These are phyloP conservation scores for Austroboletus novae-zelandiae DNA, from an alignment of 1,284 basidiomycete genomes.

Conservation along the genomic window DNA sequence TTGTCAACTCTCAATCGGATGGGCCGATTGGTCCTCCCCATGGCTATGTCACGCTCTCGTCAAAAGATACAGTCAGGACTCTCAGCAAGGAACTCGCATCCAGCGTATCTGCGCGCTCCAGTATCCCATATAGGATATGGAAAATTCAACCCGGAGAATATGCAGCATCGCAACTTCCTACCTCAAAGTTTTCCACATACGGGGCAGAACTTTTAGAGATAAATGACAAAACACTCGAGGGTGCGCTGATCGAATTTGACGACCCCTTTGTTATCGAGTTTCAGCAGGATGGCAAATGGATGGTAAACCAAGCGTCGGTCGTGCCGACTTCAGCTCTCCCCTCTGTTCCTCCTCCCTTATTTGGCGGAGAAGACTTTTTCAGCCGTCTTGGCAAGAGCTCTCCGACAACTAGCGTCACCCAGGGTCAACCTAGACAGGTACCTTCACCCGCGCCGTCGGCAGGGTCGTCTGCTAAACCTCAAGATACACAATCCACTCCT, in stretches of 20 bases:
- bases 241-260: constrained; percentile 53
- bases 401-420: constrained; percentile 24
- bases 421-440: constrained; percentile 27
- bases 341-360: constrained; percentile 46
- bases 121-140: constrained; percentile 58
- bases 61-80: constrained; percentile 44
- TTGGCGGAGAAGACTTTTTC: constrained; percentile 61
- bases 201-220: constrained; percentile 39
- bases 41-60: constrained; percentile 46
- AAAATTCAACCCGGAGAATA: constrained; percentile 44
- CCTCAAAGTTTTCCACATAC: constrained; percentile 38
- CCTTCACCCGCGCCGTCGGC: constrained; percentile 24
- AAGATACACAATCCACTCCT: constrained; percentile 25
- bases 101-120: constrained; percentile 31
- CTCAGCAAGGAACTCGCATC: constrained; percentile 42
- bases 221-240: constrained; percentile 49
- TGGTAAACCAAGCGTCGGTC: constrained; percentile 33
- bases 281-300: constrained; percentile 51
- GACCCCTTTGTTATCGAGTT: constrained; percentile 71
- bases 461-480: constrained; percentile 24
- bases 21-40: constrained; percentile 26
- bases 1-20: constrained; percentile 33
- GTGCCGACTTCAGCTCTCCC: constrained; percentile 9
- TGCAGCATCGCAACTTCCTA: constrained; percentile 38
- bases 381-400: constrained; percentile 38